Evolutionary conservation across 2,329 filamentous ascomycete species (phyloP), one percentile per base, ranked within the genome.

Genomic region (Claviceps citrina): DNA sequence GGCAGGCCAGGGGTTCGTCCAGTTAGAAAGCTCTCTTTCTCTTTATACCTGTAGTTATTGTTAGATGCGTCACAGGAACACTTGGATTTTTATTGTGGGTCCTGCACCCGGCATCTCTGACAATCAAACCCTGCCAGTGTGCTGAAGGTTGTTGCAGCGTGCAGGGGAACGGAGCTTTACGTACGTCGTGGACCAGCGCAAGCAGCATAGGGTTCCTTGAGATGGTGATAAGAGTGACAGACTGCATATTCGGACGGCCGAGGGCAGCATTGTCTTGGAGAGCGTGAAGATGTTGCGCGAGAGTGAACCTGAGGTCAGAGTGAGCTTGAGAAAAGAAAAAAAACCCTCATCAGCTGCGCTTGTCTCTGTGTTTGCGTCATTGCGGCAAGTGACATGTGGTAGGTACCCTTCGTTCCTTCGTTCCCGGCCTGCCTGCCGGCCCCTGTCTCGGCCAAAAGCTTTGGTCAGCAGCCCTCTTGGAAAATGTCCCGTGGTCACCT

Each of bases 371-470:
- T 18, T 26, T 32, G 20, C 15, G 20, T 38, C 28, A 26, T 26
- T 9, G 19, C 19, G 19, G 36, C 36, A 19, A 25, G 15, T 31
- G 28, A 31, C n/a, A 18, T 2, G 15, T 31, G 28, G 22, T 24
- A 24, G 33, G 20, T 19, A 15, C 13, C 19, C 25, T 40, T 31
- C 27, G 10, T 33, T 35, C 19, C 33, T 22, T 13, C 8, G 20
- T 9, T 25, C n/a, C 33, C 38, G 31, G 41, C 31, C 33, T 13
- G n/a, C 33, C 15, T 25, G 22, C 33, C 38, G 31, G 41, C 31
- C 43, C 43, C 43, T 31, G 38, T 45, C 38, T 28, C 41, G 43
- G 41, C 31, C 41, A 34, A 34, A 34, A 38, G 40, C 40, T 38
- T 38, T 31, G 37, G 43, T 39, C 43, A 44, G 43, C 43, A 40